These are phyloP conservation scores for Beta corolliflora DNA, from an alignment of 179 eudicot species.

Conservation along the genomic window DNA sequence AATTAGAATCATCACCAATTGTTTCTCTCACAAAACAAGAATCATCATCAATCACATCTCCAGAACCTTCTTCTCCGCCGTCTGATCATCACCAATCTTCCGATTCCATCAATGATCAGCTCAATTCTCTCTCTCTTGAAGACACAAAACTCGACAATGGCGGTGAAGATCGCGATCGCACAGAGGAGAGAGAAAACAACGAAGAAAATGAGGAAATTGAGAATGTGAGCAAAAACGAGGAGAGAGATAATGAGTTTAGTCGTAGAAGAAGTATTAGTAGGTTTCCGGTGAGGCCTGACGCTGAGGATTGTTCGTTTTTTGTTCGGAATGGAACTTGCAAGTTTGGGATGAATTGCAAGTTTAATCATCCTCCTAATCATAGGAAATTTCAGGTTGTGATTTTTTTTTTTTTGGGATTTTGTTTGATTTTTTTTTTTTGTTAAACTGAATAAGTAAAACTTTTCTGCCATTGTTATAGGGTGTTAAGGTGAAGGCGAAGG, in stretches of 20 bases:
- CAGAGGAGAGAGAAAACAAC: conserved; percentile 2
- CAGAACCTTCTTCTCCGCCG: background rate
- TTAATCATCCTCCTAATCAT: conserved; percentile 60
- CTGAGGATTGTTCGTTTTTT: conserved; percentile 58
- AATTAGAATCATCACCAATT: conserved; percentile 2
- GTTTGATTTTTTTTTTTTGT: background rate
- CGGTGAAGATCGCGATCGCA: background rate
- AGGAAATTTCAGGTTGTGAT: conserved; percentile 41
- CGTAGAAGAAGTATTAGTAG: background rate
- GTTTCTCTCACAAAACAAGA: background rate
- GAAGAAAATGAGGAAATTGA: conserved; percentile 1
- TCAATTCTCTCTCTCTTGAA: conserved; percentile 20
- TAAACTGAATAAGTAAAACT: background rate
- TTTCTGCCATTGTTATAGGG: conserved; percentile 12
- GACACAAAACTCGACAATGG: background rate
- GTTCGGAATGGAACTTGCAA: conserved; percentile 58
- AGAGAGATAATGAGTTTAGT: background rate
- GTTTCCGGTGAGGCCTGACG: conserved; percentile 52
- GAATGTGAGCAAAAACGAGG: background rate
- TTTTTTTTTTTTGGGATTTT: background rate
- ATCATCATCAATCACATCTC: background rate
- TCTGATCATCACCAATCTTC: conserved; percentile 5
- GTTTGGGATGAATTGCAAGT: conserved; percentile 67
- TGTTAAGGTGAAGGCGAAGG: conserved; percentile 27
- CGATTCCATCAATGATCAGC: conserved; percentile 18